phyloP scores from a whole-genome alignment of 805 yeast genomes.

The Cyberlindnera maclurae region DNA sequence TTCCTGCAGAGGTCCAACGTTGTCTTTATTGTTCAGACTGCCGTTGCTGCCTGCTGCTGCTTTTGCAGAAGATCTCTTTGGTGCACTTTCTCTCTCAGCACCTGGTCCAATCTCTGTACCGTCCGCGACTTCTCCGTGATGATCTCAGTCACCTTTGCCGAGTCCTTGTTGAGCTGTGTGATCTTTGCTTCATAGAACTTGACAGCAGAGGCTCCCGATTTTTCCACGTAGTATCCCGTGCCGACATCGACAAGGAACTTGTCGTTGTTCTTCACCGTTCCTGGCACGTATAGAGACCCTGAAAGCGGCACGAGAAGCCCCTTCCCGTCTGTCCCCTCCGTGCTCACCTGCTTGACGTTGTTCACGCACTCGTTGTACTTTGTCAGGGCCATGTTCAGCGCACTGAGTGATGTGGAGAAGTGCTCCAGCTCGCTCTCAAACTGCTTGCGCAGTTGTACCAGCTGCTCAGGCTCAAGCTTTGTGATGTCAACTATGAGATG shows the following conservation, averaged over 20 bases:
- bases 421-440: constrained; percentile 83
- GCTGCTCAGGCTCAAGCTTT: constrained; percentile 74
- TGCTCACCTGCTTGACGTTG: constrained; percentile 52
- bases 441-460: constrained; percentile 73
- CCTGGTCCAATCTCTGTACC: constrained; percentile 53
- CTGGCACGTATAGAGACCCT: constrained; percentile 84
- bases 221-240: constrained; percentile 91
- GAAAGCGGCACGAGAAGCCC: constrained; percentile 81
- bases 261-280: constrained; percentile 55
- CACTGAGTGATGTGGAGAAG: constrained; percentile 74
- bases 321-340: constrained; percentile 34
- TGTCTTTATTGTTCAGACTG: not conserved
- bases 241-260: constrained; percentile 89
- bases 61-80: constrained; percentile 17
- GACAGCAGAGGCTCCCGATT: constrained; percentile 57
- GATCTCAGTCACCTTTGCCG: constrained; percentile 64
- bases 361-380: constrained; percentile 77
- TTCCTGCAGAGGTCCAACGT: too few species aligned
- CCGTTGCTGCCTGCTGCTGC: constrained; percentile 4
- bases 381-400: constrained; percentile 72
- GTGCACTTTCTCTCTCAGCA: constrained; percentile 45
- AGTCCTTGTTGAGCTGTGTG: constrained; percentile 62
- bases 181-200: constrained; percentile 69
- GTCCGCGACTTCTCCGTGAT: constrained; percentile 67
- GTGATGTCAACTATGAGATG: constrained; percentile 50